A percentile compares a stretch with the other conserved stretches of the same genome.
phyloP scores from a whole-genome alignment of 2,329 filamentous ascomycete species.

The Ascomycota sp. region DNA sequence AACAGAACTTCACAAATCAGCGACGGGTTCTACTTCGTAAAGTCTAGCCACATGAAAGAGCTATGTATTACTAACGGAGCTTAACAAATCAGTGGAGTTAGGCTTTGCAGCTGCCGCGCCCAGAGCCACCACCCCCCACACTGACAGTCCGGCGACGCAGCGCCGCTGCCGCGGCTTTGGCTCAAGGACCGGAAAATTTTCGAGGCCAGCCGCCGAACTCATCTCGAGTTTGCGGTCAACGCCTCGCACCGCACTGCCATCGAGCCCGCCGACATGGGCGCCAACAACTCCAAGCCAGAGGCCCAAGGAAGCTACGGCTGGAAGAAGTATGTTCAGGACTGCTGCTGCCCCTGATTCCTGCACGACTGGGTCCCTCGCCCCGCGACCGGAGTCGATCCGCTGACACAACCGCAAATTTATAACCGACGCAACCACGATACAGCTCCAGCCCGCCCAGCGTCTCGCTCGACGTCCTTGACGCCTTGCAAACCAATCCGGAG shows the following conservation, averaged over 20 bases:
- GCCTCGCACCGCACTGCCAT: slow-evolving; percentile 12
- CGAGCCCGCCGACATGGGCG: slow-evolving; percentile 30
- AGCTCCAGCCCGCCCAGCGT: slow-evolving; percentile 31
- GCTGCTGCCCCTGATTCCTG: neutral
- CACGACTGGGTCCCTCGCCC: too few species aligned
- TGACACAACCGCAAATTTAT: neutral
- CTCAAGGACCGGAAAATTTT: slow-evolving; percentile 13
- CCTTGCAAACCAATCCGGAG: slow-evolving; percentile 68
- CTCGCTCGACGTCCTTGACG: slow-evolving; percentile 65
- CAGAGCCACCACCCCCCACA: too few species aligned
- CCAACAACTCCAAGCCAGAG: slow-evolving; percentile 32
- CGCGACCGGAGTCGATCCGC: too few species aligned
- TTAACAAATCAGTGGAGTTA: too few species aligned
- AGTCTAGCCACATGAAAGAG: too few species aligned
- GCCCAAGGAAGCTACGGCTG: slow-evolving; percentile 18
- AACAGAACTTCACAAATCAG: too few species aligned
- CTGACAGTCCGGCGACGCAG: too few species aligned
- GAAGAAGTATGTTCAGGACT: slow-evolving; percentile 29
- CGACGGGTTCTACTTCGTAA: too few species aligned
- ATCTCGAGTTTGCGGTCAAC: slow-evolving; percentile 8
- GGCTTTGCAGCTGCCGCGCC: too few species aligned
- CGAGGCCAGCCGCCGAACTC: slow-evolving; percentile 5
- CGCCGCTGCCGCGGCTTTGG: too few species aligned
- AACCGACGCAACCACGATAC: slow-evolving; percentile 5
- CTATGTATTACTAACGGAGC: too few species aligned